phyloP scores from a whole-genome alignment of 352 stramenopile species.

The Peronosclerospora sorghi region DNA sequence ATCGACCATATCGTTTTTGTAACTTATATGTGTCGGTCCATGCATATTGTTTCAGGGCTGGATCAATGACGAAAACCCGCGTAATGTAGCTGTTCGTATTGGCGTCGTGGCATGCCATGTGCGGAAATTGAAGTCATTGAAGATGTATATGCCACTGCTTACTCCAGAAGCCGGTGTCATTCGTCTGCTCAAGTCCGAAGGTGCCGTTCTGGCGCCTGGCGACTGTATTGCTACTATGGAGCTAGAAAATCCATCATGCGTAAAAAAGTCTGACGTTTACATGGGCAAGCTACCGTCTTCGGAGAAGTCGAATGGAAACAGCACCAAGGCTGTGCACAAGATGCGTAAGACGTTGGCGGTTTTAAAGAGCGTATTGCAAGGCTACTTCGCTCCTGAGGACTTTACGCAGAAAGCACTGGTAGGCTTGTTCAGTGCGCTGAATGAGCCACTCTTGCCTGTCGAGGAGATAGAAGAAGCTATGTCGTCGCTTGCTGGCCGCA shows the following conservation, averaged over 20 bases:
- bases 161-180: slow-evolving; percentile 95
- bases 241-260: slow-evolving; percentile 96
- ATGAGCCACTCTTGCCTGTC: slow-evolving; percentile 66
- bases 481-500: slow-evolving; percentile 28
- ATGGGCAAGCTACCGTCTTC: slow-evolving; percentile 3
- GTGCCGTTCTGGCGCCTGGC: slow-evolving; percentile 89
- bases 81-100: no score
- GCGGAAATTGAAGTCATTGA: slow-evolving; percentile 97
- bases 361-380: no score
- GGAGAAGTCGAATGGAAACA: slow-evolving; percentile 22
- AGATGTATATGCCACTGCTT: slow-evolving; percentile 99
- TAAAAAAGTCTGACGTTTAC: slow-evolving; percentile 70
- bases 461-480: slow-evolving; percentile 96
- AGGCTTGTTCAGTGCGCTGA: slow-evolving; percentile 72
- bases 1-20: no score
- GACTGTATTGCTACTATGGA: slow-evolving; percentile 96
- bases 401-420: slow-evolving; percentile 20
- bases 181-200: slow-evolving; percentile 92
- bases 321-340: no score
- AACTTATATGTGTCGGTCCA: no score
- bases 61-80: no score
- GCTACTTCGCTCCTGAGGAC: no score
- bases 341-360: no score
- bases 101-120: slow-evolving; percentile 75
- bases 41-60: no score